These are phyloP conservation scores for Hypoxylon rickii DNA, from an alignment of 495 filamentous ascomycete genomes.

Conservation along the genomic window DNA sequence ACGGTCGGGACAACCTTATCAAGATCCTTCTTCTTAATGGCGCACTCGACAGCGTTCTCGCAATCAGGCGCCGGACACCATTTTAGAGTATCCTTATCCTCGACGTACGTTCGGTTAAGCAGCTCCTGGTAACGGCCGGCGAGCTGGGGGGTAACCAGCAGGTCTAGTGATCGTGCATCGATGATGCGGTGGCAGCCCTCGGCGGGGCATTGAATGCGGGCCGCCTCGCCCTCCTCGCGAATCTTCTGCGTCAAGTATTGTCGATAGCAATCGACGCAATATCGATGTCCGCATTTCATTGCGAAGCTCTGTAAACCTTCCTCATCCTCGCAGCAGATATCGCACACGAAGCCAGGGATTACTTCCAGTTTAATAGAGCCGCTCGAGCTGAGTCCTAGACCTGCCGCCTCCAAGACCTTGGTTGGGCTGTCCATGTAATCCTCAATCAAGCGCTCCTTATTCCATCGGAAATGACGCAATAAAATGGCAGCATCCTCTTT, in stretches of 20 bases:
- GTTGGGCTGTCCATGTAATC: slow-evolving; percentile 87
- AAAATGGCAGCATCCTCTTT: slow-evolving; percentile 89
- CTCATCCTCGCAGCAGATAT: slow-evolving; percentile 94
- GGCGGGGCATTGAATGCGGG: slow-evolving; percentile 89
- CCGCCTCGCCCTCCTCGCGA: slow-evolving; percentile 90
- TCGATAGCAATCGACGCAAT: slow-evolving; percentile 89
- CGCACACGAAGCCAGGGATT: slow-evolving; percentile 80
- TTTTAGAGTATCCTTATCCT: slow-evolving; percentile 90
- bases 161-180: slow-evolving; percentile 82
- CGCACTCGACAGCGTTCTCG: slow-evolving; percentile 87
- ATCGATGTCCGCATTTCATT: slow-evolving; percentile 95
- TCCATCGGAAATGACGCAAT: slow-evolving; percentile 87
- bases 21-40: slow-evolving; percentile 82
- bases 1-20: slow-evolving; percentile 87
- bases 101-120: slow-evolving; percentile 91
- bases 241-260: slow-evolving; percentile 93
- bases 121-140: slow-evolving; percentile 80
- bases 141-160: slow-evolving; percentile 77
- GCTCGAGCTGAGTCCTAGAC: slow-evolving; percentile 70
- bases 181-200: slow-evolving; percentile 88
- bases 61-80: slow-evolving; percentile 99
- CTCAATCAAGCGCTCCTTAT: slow-evolving; percentile 92
- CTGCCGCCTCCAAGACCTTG: slow-evolving; percentile 81
- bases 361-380: slow-evolving; percentile 67
- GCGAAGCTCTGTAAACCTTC: slow-evolving; percentile 83